Evolutionary conservation across 768 basidiomycete species (phyloP).

Genomic region (Lactarius tabidus): DNA sequence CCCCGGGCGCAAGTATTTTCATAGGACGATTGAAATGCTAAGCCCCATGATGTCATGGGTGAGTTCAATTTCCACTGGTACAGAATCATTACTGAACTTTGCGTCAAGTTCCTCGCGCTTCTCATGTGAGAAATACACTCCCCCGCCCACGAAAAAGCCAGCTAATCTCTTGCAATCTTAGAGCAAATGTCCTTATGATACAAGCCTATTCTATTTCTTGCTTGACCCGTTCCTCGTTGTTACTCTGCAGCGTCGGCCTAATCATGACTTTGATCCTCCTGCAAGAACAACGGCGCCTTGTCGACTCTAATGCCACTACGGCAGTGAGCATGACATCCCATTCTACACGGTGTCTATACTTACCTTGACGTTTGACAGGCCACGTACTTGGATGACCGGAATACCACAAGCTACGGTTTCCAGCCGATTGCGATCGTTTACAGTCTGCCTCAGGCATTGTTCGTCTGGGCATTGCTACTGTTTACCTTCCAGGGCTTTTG

Average conservation of each 20-base stretch:
- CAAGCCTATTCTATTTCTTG: not conserved
- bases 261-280: not conserved
- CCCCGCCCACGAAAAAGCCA: not conserved
- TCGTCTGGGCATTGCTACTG: conserved; percentile 10
- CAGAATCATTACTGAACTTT: not conserved
- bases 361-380: not conserved
- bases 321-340: conserved; percentile 6
- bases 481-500: conserved; percentile 19
- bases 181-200: not conserved
- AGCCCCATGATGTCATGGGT: not conserved
- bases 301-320: not conserved
- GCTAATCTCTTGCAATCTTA: not conserved
- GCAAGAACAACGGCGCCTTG: not conserved
- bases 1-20: not conserved
- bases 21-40: not conserved
- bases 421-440: conserved; percentile 17
- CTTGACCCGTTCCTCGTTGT: not conserved
- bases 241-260: not conserved
- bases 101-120: not conserved
- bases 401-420: conserved; percentile 13
- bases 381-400: conserved; percentile 4
- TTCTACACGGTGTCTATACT: not conserved
- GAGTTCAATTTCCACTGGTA: not conserved
- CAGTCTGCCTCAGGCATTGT: conserved; percentile 6
- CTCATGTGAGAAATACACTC: not conserved